A percentile compares a stretch with the other conserved stretches of the same genome.
phyloP scores from a whole-genome alignment of 495 filamentous ascomycete genomes.

The Clavariopsis aquatica region DNA sequence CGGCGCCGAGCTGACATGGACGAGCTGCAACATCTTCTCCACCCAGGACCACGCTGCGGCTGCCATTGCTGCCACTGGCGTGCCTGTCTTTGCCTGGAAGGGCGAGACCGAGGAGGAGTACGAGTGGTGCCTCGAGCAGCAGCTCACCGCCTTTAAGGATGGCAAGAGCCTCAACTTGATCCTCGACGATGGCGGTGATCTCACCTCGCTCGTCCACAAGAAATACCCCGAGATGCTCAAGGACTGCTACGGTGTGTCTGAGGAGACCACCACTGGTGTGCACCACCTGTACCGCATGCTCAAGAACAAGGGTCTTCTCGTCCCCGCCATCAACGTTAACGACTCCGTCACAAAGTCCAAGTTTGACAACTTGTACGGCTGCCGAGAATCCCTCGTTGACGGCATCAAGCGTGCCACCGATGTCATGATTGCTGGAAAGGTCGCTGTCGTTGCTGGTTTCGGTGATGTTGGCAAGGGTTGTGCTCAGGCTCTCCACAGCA shows the following conservation, averaged over 20 bases:
- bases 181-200: constrained; percentile 97
- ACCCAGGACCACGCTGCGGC: constrained; percentile 98
- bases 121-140: constrained; percentile 98
- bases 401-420: constrained; percentile 99
- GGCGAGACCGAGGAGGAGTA: constrained; percentile 99
- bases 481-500: constrained; percentile 88
- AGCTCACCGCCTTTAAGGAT: constrained; percentile 94
- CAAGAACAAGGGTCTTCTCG: constrained; percentile 82
- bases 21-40: constrained; percentile 96
- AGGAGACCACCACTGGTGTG: constrained; percentile 99
- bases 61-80: constrained; percentile 89
- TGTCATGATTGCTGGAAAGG: constrained; percentile 99
- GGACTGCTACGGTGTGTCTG: constrained; percentile 95
- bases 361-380: constrained; percentile 99
- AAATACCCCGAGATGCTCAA: constrained; percentile 98
- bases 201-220: constrained; percentile 92
- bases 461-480: constrained; percentile 99
- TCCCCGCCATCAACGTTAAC: constrained; percentile 99
- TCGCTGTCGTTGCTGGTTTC: constrained; percentile 94
- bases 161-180: constrained; percentile 96
- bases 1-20: constrained; percentile 98
- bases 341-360: constrained; percentile 99
- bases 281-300: constrained; percentile 99
- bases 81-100: constrained; percentile 99
- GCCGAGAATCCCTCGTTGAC: constrained; percentile 97